Conservation (phyloP, 352 stramenopile species). For the Phytophthora constricta region DNA sequence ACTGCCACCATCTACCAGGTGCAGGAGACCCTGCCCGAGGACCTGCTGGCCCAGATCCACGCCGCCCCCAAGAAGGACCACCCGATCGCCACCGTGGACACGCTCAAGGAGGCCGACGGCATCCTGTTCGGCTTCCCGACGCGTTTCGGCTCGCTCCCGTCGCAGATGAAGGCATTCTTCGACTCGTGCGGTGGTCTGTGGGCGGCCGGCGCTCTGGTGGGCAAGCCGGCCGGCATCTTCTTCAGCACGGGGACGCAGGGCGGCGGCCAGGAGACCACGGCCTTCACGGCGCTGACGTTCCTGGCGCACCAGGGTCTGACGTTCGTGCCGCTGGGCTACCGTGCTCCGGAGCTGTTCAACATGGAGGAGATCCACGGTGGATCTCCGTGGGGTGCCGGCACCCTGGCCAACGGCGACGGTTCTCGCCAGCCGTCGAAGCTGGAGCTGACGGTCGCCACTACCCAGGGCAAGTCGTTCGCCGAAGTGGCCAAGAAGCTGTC, state of each 20-base stretch:
- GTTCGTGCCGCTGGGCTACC: slow-evolving; percentile 11
- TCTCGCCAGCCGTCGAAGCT: slow-evolving; percentile 6
- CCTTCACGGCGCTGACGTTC: slow-evolving; percentile 9
- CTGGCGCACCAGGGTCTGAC: slow-evolving; percentile 12
- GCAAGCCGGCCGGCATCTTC: slow-evolving; percentile 12
- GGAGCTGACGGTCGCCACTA: slow-evolving; percentile 5
- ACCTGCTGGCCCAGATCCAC: slow-evolving; percentile 7
- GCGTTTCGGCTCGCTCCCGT: slow-evolving; percentile 9
- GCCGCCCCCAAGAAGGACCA: slow-evolving; percentile 14
- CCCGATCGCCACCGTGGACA: slow-evolving; percentile 5
- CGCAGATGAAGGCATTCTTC: slow-evolving; percentile 12
- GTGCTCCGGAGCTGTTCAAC: slow-evolving; percentile 9
- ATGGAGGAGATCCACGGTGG: slow-evolving; percentile 16
- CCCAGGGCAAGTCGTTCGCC: slow-evolving; percentile 7
- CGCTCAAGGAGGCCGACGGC: slow-evolving; percentile 10
- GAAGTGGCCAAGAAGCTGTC: slow-evolving; percentile 4
- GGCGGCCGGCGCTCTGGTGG: slow-evolving; percentile 5
- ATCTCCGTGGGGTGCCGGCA: background rate
- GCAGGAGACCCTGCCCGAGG: slow-evolving; percentile 3
- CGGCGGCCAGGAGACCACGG: slow-evolving; percentile 4
- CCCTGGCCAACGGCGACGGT: background rate
- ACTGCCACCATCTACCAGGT: slow-evolving; percentile 13
- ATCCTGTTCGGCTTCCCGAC: slow-evolving; percentile 15
- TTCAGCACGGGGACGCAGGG: slow-evolving; percentile 6
- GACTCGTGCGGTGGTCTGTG: slow-evolving; percentile 14